Base-by-base conservation (phyloP, 108 stramenopile species). In the Nitzschia sp. region DNA sequence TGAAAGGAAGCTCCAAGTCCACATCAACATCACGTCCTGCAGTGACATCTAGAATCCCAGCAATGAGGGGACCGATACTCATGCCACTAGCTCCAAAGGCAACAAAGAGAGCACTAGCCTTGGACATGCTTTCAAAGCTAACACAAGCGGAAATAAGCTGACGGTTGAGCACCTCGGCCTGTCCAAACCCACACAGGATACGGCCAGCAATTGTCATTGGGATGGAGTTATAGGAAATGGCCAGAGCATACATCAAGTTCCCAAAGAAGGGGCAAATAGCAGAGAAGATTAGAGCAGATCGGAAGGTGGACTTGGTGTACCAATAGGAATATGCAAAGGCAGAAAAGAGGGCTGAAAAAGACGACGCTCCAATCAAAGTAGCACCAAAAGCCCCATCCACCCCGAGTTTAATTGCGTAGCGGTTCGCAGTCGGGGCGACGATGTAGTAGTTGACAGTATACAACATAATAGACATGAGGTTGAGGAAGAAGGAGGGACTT, bases 391-490 rank as follows among this genome's bases (percentile, higher is more conserved):
- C 82, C 14, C 74, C 83, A 61, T 83, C 65, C 15, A 37, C 24
- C 15, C 85, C 85, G 22, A 89, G 76, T 24, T 69, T 34, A 41
- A 75, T 73, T 6, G 85, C 85, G 56, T 86, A 86, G 34, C 58
- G 73, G 52, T 84, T 83, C 12, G 83, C 83, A 8, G 85, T 86
- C 10, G 87, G 87, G 22, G 81, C 85, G 41, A 86, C 72, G 59
- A 86, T 83, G 65, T 87, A 84, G 71, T 84, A 87, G 65, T 87
- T 87, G 25, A 83, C 76, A 7, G 83, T 88, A 72, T 88, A 88
- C 40, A 88, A 56, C 14, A 85, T 38, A 20, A 77, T 81, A 8
- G 84, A 85, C 41, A 81, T 12, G 44, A 88, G 70, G 58, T 88
- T 88, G 57, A 88, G 73, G 37, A 71, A 64, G 78, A 86, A 68